phyloP scores from a whole-genome alignment of 1,139 yeast genomes.

The Hemisphaericaspora lyxosophila region DNA sequence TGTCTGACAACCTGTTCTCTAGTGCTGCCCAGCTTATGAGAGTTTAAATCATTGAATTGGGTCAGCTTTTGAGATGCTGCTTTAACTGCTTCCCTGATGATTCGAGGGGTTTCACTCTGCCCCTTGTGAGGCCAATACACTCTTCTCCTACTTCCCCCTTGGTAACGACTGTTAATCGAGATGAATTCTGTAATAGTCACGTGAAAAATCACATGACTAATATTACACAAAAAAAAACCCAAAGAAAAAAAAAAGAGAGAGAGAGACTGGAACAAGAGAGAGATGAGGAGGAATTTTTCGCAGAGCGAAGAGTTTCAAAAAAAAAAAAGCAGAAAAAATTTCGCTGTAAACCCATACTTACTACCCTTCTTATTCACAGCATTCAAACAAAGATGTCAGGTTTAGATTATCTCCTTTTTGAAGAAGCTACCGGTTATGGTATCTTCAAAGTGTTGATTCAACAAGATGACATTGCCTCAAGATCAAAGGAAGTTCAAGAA shows the following conservation, averaged over 20 bases:
- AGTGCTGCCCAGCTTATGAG: no score
- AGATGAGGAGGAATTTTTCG: not conserved
- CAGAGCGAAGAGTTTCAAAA: conserved; percentile 6
- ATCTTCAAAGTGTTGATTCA: conserved; percentile 90
- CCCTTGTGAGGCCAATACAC: no score
- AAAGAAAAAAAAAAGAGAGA: no score
- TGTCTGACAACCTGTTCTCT: no score
- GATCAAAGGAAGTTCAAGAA: conserved; percentile 91
- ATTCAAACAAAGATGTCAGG: conserved; percentile 46
- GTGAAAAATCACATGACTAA: conserved; percentile 1
- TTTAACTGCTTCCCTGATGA: no score
- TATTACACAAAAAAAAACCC: not conserved
- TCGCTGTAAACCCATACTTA: not conserved
- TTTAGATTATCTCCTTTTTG: conserved; percentile 90
- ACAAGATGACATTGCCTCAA: conserved; percentile 91
- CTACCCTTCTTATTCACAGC: not conserved
- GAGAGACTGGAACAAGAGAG: no score
- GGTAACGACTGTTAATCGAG: no score
- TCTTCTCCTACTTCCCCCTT: no score
- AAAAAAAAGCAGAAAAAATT: conserved; percentile 6
- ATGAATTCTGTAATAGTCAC: no score
- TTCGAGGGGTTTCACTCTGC: no score
- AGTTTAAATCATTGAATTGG: no score
- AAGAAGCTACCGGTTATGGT: conserved; percentile 99
- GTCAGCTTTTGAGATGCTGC: no score